phyloP scores from a whole-genome alignment of 2,329 filamentous ascomycete species.

The Hirsutella thompsonii region DNA sequence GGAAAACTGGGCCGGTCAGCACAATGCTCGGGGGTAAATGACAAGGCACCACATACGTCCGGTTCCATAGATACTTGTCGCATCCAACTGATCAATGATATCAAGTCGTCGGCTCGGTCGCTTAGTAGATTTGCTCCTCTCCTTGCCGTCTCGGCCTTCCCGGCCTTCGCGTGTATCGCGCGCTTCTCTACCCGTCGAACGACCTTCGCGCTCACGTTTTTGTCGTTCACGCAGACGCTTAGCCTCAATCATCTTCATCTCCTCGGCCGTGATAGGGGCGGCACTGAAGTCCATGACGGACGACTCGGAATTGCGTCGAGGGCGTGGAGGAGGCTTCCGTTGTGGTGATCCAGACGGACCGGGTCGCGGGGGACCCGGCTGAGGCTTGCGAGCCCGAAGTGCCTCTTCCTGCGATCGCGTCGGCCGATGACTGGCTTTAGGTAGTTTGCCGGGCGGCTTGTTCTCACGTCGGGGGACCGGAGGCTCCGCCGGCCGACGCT shows the following conservation, averaged over 20 bases:
- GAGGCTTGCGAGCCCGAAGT: conserved; percentile 30
- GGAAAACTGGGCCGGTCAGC: conserved; percentile 58
- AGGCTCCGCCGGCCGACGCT: conserved; percentile 22
- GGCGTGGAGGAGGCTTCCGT: conserved; percentile 32
- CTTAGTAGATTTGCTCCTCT: conserved; percentile 36
- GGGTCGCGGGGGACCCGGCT: conserved; percentile 16
- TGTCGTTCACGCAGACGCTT: conserved; percentile 14
- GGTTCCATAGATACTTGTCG: conserved; percentile 88
- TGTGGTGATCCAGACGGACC: conserved; percentile 24
- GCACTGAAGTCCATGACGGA: conserved; percentile 49
- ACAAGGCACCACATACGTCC: conserved; percentile 50
- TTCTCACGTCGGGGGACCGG: conserved; percentile 24
- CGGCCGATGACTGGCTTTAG: conserved; percentile 38
- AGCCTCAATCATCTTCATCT: conserved; percentile 24
- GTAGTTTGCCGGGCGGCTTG: conserved; percentile 28
- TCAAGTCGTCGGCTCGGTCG: conserved; percentile 50
- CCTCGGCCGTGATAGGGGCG: conserved; percentile 45
- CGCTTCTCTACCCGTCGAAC: no score
- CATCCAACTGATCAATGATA: conserved; percentile 92
- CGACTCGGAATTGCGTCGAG: conserved; percentile 68
- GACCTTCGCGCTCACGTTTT: conserved; percentile 11
- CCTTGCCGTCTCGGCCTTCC: conserved; percentile 19
- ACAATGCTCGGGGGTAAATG: background rate
- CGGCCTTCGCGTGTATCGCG: no score
- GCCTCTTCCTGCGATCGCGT: conserved; percentile 56